phyloP scores from a whole-genome alignment of 2,329 filamentous ascomycete species.

The Tolypocladium nubicola region DNA sequence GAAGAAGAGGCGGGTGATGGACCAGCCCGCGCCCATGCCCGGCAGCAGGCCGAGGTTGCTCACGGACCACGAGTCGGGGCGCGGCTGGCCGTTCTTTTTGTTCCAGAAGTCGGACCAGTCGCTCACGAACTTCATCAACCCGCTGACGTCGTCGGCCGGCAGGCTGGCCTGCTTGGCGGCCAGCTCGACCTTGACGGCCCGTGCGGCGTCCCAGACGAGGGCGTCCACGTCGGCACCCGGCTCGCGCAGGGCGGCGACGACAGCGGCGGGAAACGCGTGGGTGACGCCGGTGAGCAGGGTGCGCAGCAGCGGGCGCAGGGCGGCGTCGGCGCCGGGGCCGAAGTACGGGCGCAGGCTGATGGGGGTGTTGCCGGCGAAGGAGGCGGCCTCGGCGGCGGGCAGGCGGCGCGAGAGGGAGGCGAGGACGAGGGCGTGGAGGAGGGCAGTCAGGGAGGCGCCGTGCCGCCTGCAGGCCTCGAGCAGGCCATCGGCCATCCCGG shows the following conservation, averaged over 20 bases:
- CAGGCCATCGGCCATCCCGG: slow-evolving; percentile 17
- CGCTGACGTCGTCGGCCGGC: slow-evolving; percentile 30
- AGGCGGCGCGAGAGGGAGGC: slow-evolving; percentile 28
- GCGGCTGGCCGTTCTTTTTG: slow-evolving; percentile 29
- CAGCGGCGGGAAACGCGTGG: slow-evolving; percentile 16
- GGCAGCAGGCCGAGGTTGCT: slow-evolving; percentile 41
- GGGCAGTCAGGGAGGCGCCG: slow-evolving; percentile 33
- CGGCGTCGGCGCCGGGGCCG: slow-evolving; percentile 12
- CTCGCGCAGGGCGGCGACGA: slow-evolving; percentile 14
- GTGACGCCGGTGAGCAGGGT: slow-evolving; percentile 26
- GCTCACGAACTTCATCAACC: slow-evolving; percentile 28
- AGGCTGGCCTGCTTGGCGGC: slow-evolving; percentile 20
- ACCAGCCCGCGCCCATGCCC: slow-evolving; percentile 13
- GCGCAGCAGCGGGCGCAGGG: slow-evolving; percentile 18
- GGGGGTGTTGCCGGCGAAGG: slow-evolving; percentile 29
- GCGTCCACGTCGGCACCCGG: slow-evolving; percentile 10
- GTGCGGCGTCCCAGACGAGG: slow-evolving; percentile 32
- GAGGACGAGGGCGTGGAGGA: slow-evolving; percentile 35
- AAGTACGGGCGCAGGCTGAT: slow-evolving; percentile 33
- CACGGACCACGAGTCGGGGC: slow-evolving; percentile 36
- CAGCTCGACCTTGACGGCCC: slow-evolving; percentile 22
- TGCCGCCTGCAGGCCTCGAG: slow-evolving; percentile 29
- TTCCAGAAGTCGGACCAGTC: slow-evolving; percentile 33
- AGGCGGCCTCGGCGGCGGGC: slow-evolving; percentile 16
- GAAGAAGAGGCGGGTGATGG: slow-evolving; percentile 35